phyloP scores from a whole-genome alignment of 192 early-diverging fungal species.

The Linnemannia elongata region DNA sequence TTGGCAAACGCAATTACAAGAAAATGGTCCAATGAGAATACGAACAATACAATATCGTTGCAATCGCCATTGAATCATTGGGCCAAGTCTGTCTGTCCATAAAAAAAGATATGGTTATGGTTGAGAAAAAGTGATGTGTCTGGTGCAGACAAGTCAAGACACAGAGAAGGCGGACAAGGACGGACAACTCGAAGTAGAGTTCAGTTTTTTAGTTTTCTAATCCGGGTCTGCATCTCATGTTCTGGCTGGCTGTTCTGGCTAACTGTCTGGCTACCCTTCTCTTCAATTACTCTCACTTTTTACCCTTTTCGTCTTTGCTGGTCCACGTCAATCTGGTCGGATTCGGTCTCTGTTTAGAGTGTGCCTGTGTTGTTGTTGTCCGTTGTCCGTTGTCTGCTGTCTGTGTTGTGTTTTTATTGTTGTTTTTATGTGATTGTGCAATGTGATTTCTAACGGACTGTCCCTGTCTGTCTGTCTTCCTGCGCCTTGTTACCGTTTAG shows the following conservation, averaged over 20 bases:
- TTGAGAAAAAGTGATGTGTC: not conserved
- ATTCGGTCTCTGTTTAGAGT: constrained; percentile 6
- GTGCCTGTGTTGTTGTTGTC: not conserved
- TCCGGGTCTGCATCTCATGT: constrained; percentile 4
- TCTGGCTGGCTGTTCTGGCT: not conserved
- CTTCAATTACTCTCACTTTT: not conserved
- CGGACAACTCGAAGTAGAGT: not conserved
- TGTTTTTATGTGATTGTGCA: not conserved
- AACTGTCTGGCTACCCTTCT: not conserved
- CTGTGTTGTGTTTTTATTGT: not conserved
- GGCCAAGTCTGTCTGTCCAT: not conserved
- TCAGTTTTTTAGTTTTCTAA: constrained; percentile 2
- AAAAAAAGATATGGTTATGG: constrained; percentile 7
- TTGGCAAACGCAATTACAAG: not conserved
- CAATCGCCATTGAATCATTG: constrained; percentile 11
- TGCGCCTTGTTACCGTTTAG: not conserved
- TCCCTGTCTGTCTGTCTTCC: not conserved
- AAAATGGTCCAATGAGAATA: not conserved
- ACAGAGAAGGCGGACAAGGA: constrained; percentile 4
- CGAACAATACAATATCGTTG: not conserved
- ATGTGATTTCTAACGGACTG: not conserved
- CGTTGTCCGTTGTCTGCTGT: too few relatives aligned
- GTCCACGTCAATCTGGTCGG: not conserved
- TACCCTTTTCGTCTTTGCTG: too few relatives aligned
- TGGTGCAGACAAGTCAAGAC: not conserved